phyloP scores from a whole-genome alignment of 495 filamentous ascomycete species.

The Cercophora samala region DNA sequence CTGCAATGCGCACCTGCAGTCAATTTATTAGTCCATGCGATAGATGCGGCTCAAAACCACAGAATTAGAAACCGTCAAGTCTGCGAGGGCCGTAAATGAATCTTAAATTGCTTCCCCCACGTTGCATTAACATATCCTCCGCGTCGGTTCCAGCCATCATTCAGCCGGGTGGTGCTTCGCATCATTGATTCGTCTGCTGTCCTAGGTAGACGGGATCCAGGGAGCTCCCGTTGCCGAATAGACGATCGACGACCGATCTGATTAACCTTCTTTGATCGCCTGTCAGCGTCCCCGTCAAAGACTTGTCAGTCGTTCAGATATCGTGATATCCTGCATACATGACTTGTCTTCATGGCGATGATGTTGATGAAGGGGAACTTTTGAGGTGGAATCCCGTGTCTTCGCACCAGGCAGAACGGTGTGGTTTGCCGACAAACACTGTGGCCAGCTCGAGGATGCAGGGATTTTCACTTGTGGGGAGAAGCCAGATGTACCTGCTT shows the following conservation, averaged over 20 bases:
- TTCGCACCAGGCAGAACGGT: neutral
- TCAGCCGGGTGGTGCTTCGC: neutral
- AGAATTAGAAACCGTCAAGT: neutral
- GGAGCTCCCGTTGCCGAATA: slow-evolving; percentile 1
- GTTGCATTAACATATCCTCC: neutral
- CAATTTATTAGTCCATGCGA: neutral
- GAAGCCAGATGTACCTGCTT: slow-evolving; percentile 15
- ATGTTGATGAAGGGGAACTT: neutral
- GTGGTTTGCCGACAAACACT: neutral
- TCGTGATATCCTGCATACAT: too few species aligned
- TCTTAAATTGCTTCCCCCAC: slow-evolving; percentile 15
- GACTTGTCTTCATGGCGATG: too few species aligned
- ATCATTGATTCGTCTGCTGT: slow-evolving; percentile 1
- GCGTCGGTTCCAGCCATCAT: neutral
- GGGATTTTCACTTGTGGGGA: neutral
- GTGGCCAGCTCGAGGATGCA: neutral
- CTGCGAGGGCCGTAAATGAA: slow-evolving; percentile 11
- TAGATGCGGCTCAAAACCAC: slow-evolving; percentile 19
- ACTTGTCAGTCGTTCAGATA: neutral
- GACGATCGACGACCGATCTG: neutral
- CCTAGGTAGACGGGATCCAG: neutral
- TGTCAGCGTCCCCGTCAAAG: neutral
- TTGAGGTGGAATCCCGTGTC: neutral
- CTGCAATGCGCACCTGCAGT: neutral
- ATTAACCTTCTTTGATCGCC: neutral